Evolutionary conservation across 176 grass and related monocot species (phyloP).

Genomic region (Oryza punctata): DNA sequence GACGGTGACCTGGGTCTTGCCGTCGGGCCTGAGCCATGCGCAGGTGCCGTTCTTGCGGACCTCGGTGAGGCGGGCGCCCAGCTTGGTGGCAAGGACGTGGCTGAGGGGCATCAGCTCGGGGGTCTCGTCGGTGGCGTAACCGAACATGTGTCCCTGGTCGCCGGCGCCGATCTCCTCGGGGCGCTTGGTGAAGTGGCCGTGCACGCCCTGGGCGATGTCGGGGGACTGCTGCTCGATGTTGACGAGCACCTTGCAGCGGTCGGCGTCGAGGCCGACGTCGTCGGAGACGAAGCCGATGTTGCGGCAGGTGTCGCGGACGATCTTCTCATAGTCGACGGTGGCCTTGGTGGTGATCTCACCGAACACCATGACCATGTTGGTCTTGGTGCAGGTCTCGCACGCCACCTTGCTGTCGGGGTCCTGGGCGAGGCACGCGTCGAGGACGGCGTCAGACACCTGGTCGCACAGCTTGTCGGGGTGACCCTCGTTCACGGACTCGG

Average conservation of each 20-base stretch:
- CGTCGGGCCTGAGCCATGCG: slow-evolving; percentile 64
- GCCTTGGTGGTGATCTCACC: slow-evolving; percentile 96
- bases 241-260: slow-evolving; percentile 70
- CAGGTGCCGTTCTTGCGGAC: slow-evolving; percentile 73
- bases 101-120: slow-evolving; percentile 73
- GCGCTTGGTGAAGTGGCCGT: slow-evolving; percentile 67
- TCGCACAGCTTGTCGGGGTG: slow-evolving; percentile 83
- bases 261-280: slow-evolving; percentile 67
- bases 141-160: slow-evolving; percentile 80
- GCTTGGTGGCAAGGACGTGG: slow-evolving; percentile 74
- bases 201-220: slow-evolving; percentile 77
- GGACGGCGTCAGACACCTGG: slow-evolving; percentile 70
- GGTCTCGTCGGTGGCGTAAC: slow-evolving; percentile 74
- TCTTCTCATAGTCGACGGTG: slow-evolving; percentile 84
- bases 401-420: slow-evolving; percentile 78
- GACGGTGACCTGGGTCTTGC: slow-evolving; percentile 75
- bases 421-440: slow-evolving; percentile 59
- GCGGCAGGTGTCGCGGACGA: slow-evolving; percentile 92
- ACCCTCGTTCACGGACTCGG: slow-evolving; percentile 75
- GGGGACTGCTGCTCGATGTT: slow-evolving; percentile 88
- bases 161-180: slow-evolving; percentile 74
- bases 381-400: slow-evolving; percentile 95
- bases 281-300: slow-evolving; percentile 62
- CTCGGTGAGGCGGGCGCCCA: slow-evolving; percentile 65
- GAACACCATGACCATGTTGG: slow-evolving; percentile 96